Evolutionary conservation across 2,329 filamentous ascomycete species (phyloP).

Genomic region (Boeremia lycopersici): DNA sequence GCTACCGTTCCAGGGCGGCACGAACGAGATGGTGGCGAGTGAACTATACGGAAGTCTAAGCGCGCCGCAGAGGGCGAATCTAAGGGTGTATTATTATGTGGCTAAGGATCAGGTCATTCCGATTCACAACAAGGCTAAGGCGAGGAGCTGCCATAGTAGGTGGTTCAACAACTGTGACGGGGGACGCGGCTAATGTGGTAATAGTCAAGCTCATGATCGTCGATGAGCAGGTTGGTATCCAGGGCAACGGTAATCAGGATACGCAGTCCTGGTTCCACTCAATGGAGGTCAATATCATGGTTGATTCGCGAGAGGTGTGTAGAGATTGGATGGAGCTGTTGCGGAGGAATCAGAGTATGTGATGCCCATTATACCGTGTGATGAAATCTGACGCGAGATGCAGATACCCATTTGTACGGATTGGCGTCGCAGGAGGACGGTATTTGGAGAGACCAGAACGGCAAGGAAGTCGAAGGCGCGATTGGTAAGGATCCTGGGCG

Average conservation of each 20-base stretch:
- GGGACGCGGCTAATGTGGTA: neutral
- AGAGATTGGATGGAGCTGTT: conserved; percentile 66
- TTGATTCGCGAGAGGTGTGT: conserved; percentile 69
- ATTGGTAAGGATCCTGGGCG: conserved; percentile 57
- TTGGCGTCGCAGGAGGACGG: conserved; percentile 61
- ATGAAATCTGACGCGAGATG: neutral
- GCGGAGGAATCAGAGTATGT: conserved; percentile 64
- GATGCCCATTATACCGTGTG: neutral
- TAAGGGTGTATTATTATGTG: conserved; percentile 73
- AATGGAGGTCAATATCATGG: conserved; percentile 78
- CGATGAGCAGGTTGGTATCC: conserved; percentile 70
- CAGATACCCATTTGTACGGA: conserved; percentile 64
- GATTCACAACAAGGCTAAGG: conserved; percentile 69
- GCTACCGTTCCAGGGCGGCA: conserved; percentile 75
- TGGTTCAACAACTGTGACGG: neutral
- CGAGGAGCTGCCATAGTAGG: conserved; percentile 68
- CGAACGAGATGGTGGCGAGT: conserved; percentile 73
- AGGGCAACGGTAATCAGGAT: conserved; percentile 80
- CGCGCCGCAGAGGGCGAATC: conserved; percentile 52
- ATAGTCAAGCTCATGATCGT: conserved; percentile 75
- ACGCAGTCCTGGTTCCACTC: conserved; percentile 81
- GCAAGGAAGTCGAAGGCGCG: conserved; percentile 49
- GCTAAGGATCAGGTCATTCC: conserved; percentile 74
- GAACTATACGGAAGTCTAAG: conserved; percentile 63
- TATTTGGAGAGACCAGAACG: conserved; percentile 63